Percentiles rank a stretch among this genome's conserved stretches.
Conservation (phyloP, 208 protist genomes). For the Leishmania mexicana region DNA sequence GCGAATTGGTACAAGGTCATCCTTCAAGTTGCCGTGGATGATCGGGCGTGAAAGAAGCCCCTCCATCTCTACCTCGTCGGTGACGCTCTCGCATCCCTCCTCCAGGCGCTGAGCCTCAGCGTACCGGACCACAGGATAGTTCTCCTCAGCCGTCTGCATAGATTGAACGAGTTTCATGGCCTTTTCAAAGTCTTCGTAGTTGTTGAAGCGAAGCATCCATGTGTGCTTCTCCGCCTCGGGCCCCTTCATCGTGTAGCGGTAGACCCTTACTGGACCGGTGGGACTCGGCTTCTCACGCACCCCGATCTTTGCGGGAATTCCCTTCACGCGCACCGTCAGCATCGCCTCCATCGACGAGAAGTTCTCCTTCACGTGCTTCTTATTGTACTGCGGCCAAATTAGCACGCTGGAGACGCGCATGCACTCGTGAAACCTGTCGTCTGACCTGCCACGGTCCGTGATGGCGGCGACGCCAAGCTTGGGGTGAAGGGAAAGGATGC, state of each 20-base stretch:
- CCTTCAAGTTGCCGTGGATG: background rate
- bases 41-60: background rate
- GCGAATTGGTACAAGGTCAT: background rate
- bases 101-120: background rate
- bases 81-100: background rate
- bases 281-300: background rate
- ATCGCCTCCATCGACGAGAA: conserved; percentile 12
- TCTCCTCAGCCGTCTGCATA: background rate
- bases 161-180: background rate
- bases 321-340: conserved; percentile 22
- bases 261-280: background rate
- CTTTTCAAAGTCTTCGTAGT: conserved; percentile 6
- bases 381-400: conserved; percentile 27
- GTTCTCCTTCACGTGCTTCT: conserved; percentile 22
- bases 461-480: conserved; percentile 7
- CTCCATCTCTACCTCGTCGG: background rate
- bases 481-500: conserved; percentile 20
- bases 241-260: conserved; percentile 12
- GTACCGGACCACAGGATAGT: too few relatives aligned
- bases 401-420: conserved; percentile 20
- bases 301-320: conserved; percentile 9
- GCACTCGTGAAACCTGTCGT: conserved; percentile 8
- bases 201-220: conserved; percentile 22
- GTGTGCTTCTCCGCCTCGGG: background rate
- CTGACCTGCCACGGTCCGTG: conserved; percentile 8